Conservation (phyloP, 306 rosid species). For the Lathyrus tuberosus region DNA sequence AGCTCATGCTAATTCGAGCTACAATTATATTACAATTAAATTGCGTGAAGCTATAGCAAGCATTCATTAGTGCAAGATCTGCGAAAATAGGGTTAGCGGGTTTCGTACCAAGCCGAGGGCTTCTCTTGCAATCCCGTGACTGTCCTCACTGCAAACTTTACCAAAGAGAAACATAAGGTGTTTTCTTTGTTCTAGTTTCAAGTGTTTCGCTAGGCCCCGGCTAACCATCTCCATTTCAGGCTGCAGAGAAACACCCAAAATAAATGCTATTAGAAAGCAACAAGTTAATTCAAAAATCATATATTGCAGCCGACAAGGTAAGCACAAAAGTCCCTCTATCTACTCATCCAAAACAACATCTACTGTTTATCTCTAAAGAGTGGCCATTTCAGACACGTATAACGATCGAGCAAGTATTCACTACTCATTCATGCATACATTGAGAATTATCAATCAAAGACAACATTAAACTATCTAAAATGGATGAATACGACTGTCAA, state of each 20-base stretch:
- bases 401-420: too few species aligned
- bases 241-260: constrained; percentile 50
- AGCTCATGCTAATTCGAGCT: background rate
- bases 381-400: constrained; percentile 7
- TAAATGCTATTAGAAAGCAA: constrained; percentile 26
- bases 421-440: too few species aligned
- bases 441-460: too few species aligned
- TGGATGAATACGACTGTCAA: too few species aligned
- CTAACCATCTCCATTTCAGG: constrained; percentile 99
- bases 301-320: constrained; percentile 26
- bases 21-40: too few species aligned
- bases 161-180: constrained; percentile 69
- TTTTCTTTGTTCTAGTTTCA: constrained; percentile 72
- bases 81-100: constrained; percentile 32
- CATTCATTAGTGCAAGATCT: background rate
- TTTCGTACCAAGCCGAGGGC: constrained; percentile 82
- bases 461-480: too few species aligned
- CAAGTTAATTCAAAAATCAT: constrained; percentile 24
- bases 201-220: constrained; percentile 75
- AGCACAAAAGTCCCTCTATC: constrained; percentile 27
- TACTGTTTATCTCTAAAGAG: constrained; percentile 27
- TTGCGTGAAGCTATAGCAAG: constrained; percentile 7
- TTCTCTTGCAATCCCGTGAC: constrained; percentile 67
- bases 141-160: constrained; percentile 64
- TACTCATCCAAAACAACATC: constrained; percentile 24